phyloP scores from a whole-genome alignment of 2,329 filamentous ascomycete species.

The Calonectria ilicicola region DNA sequence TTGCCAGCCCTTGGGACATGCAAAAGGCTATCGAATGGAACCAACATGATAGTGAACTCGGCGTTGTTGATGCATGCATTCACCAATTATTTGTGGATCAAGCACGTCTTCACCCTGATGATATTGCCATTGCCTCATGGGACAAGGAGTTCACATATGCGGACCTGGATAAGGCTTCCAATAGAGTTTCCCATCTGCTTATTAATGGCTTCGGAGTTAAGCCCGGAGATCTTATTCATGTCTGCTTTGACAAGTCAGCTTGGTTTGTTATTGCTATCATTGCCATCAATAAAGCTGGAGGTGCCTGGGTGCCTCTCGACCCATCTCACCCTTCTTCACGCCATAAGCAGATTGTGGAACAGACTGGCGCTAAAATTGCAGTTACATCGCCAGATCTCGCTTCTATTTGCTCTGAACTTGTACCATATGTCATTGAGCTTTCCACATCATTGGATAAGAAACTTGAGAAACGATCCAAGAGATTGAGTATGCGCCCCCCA shows the following conservation, averaged over 20 bases:
- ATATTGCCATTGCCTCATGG: constrained; percentile 39
- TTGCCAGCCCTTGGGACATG: constrained; percentile 1
- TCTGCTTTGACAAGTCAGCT: constrained; percentile 23
- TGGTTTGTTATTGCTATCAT: constrained; percentile 8
- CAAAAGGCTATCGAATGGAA: constrained; percentile 8
- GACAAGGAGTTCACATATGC: constrained; percentile 40
- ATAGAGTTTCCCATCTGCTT: constrained; percentile 17
- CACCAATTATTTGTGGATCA: constrained; percentile 34
- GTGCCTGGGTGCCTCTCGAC: constrained; percentile 11
- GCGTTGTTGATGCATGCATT: constrained; percentile 14
- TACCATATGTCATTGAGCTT: neutral
- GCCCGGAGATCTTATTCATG: constrained; percentile 12
- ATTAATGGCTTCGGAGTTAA: constrained; percentile 13
- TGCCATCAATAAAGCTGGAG: constrained; percentile 12
- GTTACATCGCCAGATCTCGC: neutral
- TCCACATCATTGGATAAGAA: neutral
- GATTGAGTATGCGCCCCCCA: neutral
- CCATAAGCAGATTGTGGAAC: neutral
- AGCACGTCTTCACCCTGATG: constrained; percentile 7
- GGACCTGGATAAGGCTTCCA: constrained; percentile 23
- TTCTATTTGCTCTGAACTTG: neutral
- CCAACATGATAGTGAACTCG: neutral
- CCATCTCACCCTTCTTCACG: constrained; percentile 4
- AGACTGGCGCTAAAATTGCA: neutral
- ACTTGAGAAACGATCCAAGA: constrained; percentile 1